Percentiles rank a stretch among this genome's conserved stretches.
phyloP scores from a whole-genome alignment of 768 basidiomycete species.

The Termitomyces sp. region DNA sequence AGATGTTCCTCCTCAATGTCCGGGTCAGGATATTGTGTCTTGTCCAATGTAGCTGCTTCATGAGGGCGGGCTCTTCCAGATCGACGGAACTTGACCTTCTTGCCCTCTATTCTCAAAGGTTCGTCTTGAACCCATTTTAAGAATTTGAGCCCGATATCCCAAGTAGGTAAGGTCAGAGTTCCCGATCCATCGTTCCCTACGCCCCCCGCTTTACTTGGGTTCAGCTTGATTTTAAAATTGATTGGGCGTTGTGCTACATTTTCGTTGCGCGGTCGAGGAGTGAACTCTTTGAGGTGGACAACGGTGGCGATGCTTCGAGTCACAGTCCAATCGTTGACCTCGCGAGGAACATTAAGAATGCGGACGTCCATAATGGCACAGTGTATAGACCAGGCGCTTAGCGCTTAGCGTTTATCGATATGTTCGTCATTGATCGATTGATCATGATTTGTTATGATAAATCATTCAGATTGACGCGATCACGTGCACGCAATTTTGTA shows the following conservation, averaged over 20 bases:
- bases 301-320: slow-evolving; percentile 48
- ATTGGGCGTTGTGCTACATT: slow-evolving; percentile 27
- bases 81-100: slow-evolving; percentile 32
- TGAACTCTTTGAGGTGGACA: slow-evolving; percentile 52
- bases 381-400: not conserved
- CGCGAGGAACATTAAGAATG: slow-evolving; percentile 30
- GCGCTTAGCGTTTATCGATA: slow-evolving; percentile 4
- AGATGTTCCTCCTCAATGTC: slow-evolving; percentile 45
- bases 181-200: slow-evolving; percentile 54
- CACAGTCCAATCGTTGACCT: slow-evolving; percentile 48
- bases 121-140: slow-evolving; percentile 34
- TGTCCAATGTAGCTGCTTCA: slow-evolving; percentile 34
- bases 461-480: not conserved
- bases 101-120: slow-evolving; percentile 35
- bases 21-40: slow-evolving; percentile 52
- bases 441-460: not conserved
- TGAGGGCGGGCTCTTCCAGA: slow-evolving; percentile 8
- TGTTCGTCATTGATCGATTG: not conserved
- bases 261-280: slow-evolving; percentile 25
- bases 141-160: slow-evolving; percentile 38
- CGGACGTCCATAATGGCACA: slow-evolving; percentile 29
- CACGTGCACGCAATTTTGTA: too few species aligned
- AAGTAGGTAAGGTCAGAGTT: slow-evolving; percentile 31
- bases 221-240: slow-evolving; percentile 61
- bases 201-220: slow-evolving; percentile 38